Evolutionary conservation across 1,284 basidiomycete genomes (phyloP).

Genomic region (Sanghuangporus sanghuang): DNA sequence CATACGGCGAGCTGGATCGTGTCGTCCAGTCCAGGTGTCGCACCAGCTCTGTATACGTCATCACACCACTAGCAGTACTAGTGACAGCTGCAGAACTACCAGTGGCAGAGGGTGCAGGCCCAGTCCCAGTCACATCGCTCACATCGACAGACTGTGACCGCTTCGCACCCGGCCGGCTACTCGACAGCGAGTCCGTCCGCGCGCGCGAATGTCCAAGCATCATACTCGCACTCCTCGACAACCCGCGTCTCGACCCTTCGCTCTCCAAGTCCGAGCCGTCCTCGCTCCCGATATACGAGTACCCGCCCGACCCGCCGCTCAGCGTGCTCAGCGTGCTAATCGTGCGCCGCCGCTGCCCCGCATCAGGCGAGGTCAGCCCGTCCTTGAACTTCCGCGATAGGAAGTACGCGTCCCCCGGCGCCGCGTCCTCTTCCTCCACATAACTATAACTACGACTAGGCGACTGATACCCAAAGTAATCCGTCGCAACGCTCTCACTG

Average conservation of each 20-base stretch:
- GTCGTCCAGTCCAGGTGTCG: slow-evolving; percentile 72
- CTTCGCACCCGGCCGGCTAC: too few relatives aligned
- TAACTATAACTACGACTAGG: neutral
- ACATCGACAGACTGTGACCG: neutral
- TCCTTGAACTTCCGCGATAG: slow-evolving; percentile 15
- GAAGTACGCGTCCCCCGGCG: slow-evolving; percentile 14
- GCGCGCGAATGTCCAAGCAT: slow-evolving; percentile 1
- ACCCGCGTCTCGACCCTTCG: neutral
- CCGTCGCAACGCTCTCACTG: slow-evolving; percentile 1
- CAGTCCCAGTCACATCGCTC: too few relatives aligned
- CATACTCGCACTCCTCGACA: slow-evolving; percentile 11
- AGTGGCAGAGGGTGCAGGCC: too few relatives aligned
- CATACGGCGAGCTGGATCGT: slow-evolving; percentile 58
- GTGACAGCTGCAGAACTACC: too few relatives aligned
- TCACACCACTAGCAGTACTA: too few relatives aligned
- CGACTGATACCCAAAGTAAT: neutral
- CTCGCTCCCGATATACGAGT: slow-evolving; percentile 9
- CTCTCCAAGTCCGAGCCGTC: slow-evolving; percentile 2
- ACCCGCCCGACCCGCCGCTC: slow-evolving; percentile 6
- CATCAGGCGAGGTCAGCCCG: slow-evolving; percentile 13
- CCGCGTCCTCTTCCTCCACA: slow-evolving; percentile 9
- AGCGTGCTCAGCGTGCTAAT: slow-evolving; percentile 16
- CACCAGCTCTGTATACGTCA: slow-evolving; percentile 42
- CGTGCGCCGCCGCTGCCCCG: slow-evolving; percentile 10
- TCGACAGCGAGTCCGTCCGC: too few relatives aligned